These are phyloP conservation scores for Solidago caesia DNA, from an alignment of 129 eudicot species.

Conservation along the genomic window DNA sequence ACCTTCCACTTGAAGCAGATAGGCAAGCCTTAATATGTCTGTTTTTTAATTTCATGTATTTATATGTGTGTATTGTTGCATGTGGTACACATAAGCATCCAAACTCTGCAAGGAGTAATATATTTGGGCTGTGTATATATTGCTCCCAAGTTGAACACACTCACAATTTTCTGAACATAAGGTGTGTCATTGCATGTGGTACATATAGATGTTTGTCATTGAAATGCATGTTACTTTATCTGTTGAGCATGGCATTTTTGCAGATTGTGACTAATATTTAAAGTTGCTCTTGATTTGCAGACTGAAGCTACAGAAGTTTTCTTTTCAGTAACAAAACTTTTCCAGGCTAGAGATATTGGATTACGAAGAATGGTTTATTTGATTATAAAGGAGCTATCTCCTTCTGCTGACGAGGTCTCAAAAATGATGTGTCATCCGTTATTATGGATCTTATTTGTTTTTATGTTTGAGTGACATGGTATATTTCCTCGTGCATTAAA, in stretches of 20 bases:
- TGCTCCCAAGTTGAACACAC: not conserved
- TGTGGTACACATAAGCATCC: not conserved
- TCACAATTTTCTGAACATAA: not conserved
- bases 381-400: slow-evolving; percentile 88
- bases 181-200: not conserved
- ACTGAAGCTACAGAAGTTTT: slow-evolving; percentile 93
- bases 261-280: not conserved
- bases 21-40: slow-evolving; percentile 1
- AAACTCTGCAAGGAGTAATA: slow-evolving; percentile 9
- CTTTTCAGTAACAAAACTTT: slow-evolving; percentile 79
- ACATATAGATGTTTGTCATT: not conserved
- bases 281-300: slow-evolving; percentile 38
- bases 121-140: slow-evolving; percentile 8
- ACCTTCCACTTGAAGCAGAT: not conserved
- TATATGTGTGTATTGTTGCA: not conserved
- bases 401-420: slow-evolving; percentile 82
- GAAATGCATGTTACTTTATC: not conserved
- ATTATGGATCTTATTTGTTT: not conserved
- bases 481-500: slow-evolving; percentile 29
- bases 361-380: slow-evolving; percentile 89
- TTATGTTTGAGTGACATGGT: slow-evolving; percentile 28
- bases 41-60: not conserved
- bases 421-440: slow-evolving; percentile 7
- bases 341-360: slow-evolving; percentile 73
- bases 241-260: not conserved